Conservation (phyloP, 2,329 filamentous ascomycete species). For the Trichophyton verrucosum region DNA sequence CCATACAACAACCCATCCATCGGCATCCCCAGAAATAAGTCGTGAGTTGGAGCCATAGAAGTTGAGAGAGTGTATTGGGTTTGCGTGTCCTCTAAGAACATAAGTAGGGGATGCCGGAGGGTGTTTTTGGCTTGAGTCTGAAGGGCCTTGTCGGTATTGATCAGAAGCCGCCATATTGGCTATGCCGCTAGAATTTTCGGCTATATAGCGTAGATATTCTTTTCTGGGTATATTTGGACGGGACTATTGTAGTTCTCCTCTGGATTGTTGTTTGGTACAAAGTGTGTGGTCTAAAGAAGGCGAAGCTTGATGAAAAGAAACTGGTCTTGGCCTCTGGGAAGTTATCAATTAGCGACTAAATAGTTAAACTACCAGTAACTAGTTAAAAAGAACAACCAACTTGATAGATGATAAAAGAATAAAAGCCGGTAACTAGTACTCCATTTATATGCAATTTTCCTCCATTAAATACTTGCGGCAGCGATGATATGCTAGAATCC, state of each 20-base stretch:
- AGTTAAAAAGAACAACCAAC: too few species aligned
- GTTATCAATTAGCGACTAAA: neutral
- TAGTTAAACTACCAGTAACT: too few species aligned
- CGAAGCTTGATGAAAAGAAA: neutral
- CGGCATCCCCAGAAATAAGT: constrained; percentile 74
- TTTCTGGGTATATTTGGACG: neutral
- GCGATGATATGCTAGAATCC: neutral
- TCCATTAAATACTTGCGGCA: neutral
- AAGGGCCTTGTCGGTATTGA: neutral
- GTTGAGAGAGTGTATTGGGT: constrained; percentile 62
- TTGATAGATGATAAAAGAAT: neutral
- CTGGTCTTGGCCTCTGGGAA: neutral
- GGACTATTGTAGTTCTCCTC: neutral
- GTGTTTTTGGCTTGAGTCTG: neutral
- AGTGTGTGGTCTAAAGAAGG: neutral
- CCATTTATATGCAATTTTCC: neutral
- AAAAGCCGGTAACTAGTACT: neutral
- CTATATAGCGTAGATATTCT: neutral
- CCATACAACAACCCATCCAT: constrained; percentile 83
- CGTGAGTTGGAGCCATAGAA: constrained; percentile 64
- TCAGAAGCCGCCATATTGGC: neutral
- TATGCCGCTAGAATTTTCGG: neutral
- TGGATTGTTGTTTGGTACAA: neutral
- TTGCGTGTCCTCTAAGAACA: constrained; percentile 73
- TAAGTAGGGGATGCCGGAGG: constrained; percentile 48